phyloP scores from a whole-genome alignment of 768 basidiomycete species.

The Trichaptum fuscoviolaceum region DNA sequence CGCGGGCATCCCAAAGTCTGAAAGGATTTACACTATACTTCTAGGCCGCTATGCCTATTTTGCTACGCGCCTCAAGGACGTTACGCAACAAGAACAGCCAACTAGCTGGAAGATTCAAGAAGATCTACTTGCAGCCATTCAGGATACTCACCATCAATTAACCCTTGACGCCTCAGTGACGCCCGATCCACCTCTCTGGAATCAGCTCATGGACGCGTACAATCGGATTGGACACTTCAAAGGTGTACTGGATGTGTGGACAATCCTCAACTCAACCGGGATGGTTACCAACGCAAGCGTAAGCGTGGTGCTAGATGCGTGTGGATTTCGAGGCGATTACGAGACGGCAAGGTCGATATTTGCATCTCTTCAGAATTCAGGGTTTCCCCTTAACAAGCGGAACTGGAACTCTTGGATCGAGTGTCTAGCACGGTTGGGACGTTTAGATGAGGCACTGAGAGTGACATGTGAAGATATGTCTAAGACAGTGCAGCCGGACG shows the following conservation, averaged over 20 bases:
- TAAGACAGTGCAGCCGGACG: conserved; percentile 40
- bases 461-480: conserved; percentile 64
- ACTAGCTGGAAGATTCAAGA: conserved; percentile 20
- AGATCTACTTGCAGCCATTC: conserved; percentile 43
- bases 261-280: conserved; percentile 56
- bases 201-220: conserved; percentile 87
- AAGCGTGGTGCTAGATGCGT: conserved; percentile 82
- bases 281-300: conserved; percentile 59
- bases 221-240: conserved; percentile 67
- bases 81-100: conserved; percentile 14
- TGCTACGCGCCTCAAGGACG: conserved; percentile 24
- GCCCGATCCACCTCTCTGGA: conserved; percentile 67
- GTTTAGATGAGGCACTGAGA: conserved; percentile 61
- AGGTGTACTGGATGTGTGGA: conserved; percentile 78
- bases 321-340: conserved; percentile 54
- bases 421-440: conserved; percentile 70
- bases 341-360: conserved; percentile 51
- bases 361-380: conserved; percentile 41
- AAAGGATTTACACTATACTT: conserved; percentile 62
- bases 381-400: conserved; percentile 51
- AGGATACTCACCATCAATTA: conserved; percentile 67
- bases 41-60: conserved; percentile 48
- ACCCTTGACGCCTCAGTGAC: conserved; percentile 74
- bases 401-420: conserved; percentile 86
- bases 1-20: conserved; percentile 51